Conservation (phyloP, 148 eudicot genomes). For the Agrostemma githago region DNA sequence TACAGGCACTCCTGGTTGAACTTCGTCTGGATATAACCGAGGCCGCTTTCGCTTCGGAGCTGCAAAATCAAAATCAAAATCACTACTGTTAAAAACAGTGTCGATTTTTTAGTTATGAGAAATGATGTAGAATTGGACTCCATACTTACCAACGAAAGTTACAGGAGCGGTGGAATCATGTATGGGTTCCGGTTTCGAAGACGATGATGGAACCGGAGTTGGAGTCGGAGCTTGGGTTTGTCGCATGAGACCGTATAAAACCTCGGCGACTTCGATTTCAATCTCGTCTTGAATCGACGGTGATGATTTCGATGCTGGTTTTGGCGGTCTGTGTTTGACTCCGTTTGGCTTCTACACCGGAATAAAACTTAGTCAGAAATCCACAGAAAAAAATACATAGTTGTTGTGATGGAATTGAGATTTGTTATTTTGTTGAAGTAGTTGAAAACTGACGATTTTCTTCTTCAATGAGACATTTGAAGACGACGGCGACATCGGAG, state of each 20-base stretch:
- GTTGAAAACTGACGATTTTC: slow-evolving; percentile 54
- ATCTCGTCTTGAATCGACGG: slow-evolving; percentile 79
- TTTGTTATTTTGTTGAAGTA: neutral
- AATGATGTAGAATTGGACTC: slow-evolving; percentile 5
- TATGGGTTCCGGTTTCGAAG: slow-evolving; percentile 38
- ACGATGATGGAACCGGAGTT: slow-evolving; percentile 19
- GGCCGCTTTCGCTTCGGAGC: slow-evolving; percentile 92
- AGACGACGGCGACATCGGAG: slow-evolving; percentile 69
- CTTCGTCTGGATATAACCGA: slow-evolving; percentile 47
- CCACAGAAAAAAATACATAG: neutral
- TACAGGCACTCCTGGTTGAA: slow-evolving; percentile 23
- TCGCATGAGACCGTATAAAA: slow-evolving; percentile 74
- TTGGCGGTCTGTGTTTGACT: slow-evolving; percentile 53
- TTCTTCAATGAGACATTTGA: slow-evolving; percentile 59
- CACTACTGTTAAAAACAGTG: neutral
- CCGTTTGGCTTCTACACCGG: slow-evolving; percentile 67
- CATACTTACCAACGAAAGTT: slow-evolving; percentile 50
- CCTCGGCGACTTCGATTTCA: slow-evolving; percentile 94
- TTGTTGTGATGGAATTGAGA: neutral
- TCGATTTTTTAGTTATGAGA: neutral
- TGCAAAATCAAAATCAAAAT: slow-evolving; percentile 15
- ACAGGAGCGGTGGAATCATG: slow-evolving; percentile 39
- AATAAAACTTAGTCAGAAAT: slow-evolving; percentile 17
- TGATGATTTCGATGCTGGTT: slow-evolving; percentile 46
- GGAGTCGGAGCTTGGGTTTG: slow-evolving; percentile 57